Evolutionary conservation across 345 rosid species (phyloP).

Genomic region (Salix suchowensis): DNA sequence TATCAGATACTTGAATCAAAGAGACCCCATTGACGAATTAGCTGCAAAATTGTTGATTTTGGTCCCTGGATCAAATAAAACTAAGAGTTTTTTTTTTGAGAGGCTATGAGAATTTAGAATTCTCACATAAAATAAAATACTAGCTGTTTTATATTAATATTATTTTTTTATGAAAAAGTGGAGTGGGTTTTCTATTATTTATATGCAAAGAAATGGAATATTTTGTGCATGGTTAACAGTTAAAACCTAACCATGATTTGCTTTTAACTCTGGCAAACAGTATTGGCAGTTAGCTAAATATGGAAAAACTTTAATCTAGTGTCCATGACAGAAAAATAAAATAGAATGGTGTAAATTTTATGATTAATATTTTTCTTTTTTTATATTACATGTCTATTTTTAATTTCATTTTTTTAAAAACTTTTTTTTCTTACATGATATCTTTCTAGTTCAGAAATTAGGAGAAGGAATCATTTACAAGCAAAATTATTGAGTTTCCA

Average conservation of each 20-base stretch:
- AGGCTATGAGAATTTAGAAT: background rate
- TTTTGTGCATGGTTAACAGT: conserved; percentile 5
- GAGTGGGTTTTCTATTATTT: conserved; percentile 2
- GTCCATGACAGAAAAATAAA: background rate
- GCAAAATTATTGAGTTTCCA: background rate
- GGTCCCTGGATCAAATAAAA: conserved; percentile 1
- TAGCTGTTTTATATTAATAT: background rate
- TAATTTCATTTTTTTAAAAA: background rate
- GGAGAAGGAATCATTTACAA: background rate
- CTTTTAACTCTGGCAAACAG: conserved; percentile 13
- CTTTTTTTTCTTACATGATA: background rate
- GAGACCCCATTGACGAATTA: conserved; percentile 19
- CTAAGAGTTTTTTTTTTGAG: background rate
- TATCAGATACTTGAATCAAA: conserved; percentile 12
- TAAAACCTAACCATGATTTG: conserved; percentile 20
- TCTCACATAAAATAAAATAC: background rate
- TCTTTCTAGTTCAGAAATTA: background rate
- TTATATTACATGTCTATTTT: background rate
- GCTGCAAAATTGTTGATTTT: conserved; percentile 12
- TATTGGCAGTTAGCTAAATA: conserved; percentile 7
- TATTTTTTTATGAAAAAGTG: background rate
- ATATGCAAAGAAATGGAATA: background rate
- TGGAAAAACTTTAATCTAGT: background rate
- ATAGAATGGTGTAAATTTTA: background rate
- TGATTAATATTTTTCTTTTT: background rate